Evolutionary conservation across 1,284 basidiomycete genomes (phyloP), one percentile per base, ranked within the genome.

Genomic region (Tylopilus orsonianus): DNA sequence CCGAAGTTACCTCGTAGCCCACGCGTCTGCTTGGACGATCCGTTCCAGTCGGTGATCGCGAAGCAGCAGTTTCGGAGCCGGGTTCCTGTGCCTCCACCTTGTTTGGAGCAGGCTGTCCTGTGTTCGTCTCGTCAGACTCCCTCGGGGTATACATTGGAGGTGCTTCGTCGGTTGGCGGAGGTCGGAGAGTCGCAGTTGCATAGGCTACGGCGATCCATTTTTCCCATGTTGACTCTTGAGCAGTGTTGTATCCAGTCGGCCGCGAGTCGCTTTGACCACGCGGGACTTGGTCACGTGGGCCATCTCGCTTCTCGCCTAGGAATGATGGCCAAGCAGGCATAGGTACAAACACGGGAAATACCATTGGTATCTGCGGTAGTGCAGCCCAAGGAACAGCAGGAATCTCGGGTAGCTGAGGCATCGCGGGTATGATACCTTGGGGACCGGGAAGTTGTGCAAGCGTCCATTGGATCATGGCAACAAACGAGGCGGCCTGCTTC

Each of bases 291-390:
- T 72, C 74, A 29, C 32, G 62, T 39, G 50, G 35, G 22, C 59
- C 61, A 24, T 62, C 60, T 44, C 69, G 72, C 51, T 68, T 71
- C 24, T 82, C 77, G 49, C 78, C 75, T 49, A 82, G 70, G 62
- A 86, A 78, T 8, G 78, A 75, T 8, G 82, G 77, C 75, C 85
- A 83, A n/a, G 74, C 75, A 30, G 83, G 77, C 61, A 83, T 79
- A 2, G 87, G 86, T 12, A 90, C 79, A 52, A 85, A 78, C 30
- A 90, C 77, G 5, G 88, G 86, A 75, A 90, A 88, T n/a, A 87
- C 84, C 65, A 87, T 75, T 0, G 86, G 85, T 49, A 90, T 78
- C 54, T 87, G 85, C 3, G 82, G 83, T 12, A 89, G 66, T 16
- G 77, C 77, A 36, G 69, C 78, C 86, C 86, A 87, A n/a, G 78